Base-by-base conservation (phyloP, 1,284 basidiomycete genomes). In the Pseudozyma pruni region DNA sequence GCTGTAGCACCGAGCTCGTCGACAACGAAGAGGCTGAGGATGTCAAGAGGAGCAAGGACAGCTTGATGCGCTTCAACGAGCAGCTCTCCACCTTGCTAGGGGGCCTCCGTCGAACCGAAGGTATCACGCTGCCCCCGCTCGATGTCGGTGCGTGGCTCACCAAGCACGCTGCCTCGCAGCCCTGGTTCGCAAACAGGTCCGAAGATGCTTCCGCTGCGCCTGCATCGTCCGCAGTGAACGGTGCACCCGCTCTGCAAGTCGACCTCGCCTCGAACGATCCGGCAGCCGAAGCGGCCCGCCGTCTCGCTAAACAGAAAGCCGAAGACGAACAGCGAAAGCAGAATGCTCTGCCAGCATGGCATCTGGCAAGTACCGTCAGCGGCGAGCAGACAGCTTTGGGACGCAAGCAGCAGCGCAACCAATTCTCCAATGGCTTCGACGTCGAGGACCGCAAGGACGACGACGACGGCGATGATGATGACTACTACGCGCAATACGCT, bases 21-120 rank as follows among this genome's bases (percentile, higher is more conserved):
- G 92, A 98, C 83, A 94, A 97, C 78, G 94, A 97, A 83, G 90
- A 93, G 75, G 90, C 90, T 9, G 91, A 92, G 82, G 91, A 89
- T 64, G 90, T 92, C 14, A 86, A 86, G 59, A 90, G 91, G 14
- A 92, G 89, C 75, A 91, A 94, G 83, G 95, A 98, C 83, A 87
- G 92, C 53, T 95, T 98, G 91, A 91, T 93, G 83, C 86, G 93
- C 59, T 94, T 98, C 83, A 97, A 97, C 83, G 87, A 89, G 60
- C 92, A 95, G 82, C 94, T 94, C 84, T 87, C 89, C 39, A 90
- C 90, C 71, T 89, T 98, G 39, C 87, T 90, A 17, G 91, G 93
- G 74, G 91, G 92, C 5, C 83, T 99, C 72, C 90, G 92, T 78
- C 90, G 89, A 81, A 91, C 92, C 53, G 95, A 98, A 77, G 88